Evolutionary conservation across 176 grass and related monocot genomes (phyloP), one percentile per base, ranked within the genome.

Genomic region (Tuctoria greenei): DNA sequence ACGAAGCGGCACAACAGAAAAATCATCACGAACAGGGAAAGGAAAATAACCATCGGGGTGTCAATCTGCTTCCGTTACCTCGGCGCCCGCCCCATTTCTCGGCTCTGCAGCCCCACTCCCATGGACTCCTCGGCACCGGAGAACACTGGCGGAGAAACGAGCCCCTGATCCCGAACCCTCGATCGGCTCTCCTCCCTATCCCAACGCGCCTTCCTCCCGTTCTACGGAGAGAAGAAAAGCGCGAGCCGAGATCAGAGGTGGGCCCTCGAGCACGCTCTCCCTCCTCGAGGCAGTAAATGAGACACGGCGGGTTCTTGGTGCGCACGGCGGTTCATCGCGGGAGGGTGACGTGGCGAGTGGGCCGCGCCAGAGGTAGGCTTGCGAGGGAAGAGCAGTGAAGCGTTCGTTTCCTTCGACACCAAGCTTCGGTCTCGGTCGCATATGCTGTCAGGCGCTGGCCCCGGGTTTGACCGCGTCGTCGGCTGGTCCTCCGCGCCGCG

Each of bases 351-450:
- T 73, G 79, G 45, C 58, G 7, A 20, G 56, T 46, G 50, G 2
- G 51, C 8, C 50, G 2, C 21, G 0, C 38, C 4, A 14, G 6
- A 4, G 16, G 21, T 15, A 17, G 36, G 14, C 38, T 60, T 45
- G 45, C n/a, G 37, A 60, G 42, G 38, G 7, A 57, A 47, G 31
- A 20, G 24, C 16, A 5, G 50, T 5, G 5, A 27, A 37, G 52
- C 41, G 17, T 52, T 49, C 78, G 55, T 25, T 81, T 51, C 37
- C 78, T 81, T 81, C 40, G 40, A 21, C 52, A 41, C 39, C 39
- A 41, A 41, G 39, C 39, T 41, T 41, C 3, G 31, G 31, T 31
- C 31, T 31, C 31, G 38, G 8, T 39, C 6, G 8, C 38, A 41
- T 3, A 31, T 31, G 43, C 10, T 45, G 43, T 11, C 43, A 11